Percentiles rank a stretch among this genome's conserved stretches.
Conservation (phyloP, 176 grass and related monocot genomes). For the Carex scoparia region DNA sequence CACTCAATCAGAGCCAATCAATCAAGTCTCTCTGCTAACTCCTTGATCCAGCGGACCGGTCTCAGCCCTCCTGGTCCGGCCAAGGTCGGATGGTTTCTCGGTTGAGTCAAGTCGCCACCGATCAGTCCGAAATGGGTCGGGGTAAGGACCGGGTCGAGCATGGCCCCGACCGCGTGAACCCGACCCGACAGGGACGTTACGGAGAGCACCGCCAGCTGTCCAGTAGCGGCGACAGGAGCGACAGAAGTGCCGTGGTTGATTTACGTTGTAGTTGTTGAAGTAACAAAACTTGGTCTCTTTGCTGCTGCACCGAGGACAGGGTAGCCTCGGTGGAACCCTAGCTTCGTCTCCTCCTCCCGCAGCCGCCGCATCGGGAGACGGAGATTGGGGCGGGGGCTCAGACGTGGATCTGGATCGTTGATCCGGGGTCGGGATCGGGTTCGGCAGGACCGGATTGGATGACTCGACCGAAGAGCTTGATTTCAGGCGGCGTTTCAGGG, state of each 20-base stretch:
- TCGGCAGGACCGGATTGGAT: constrained; percentile 43
- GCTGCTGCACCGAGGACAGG: constrained; percentile 85
- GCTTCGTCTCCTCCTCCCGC: constrained; percentile 12
- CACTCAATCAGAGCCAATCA: not conserved
- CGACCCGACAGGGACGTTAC: constrained; percentile 59
- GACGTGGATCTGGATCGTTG: not conserved
- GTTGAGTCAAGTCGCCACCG: not conserved
- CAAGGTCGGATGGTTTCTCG: not conserved
- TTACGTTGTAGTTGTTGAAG: constrained; percentile 99
- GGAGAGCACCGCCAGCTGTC: constrained; percentile 94
- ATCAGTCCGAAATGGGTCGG: not conserved
- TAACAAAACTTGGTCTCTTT: constrained; percentile 99
- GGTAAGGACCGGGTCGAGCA: constrained; percentile 31
- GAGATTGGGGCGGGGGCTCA: constrained; percentile 5
- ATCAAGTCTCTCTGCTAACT: constrained; percentile 3
- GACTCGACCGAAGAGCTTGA: constrained; percentile 93
- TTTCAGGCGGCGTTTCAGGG: constrained; percentile 23
- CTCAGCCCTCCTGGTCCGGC: not conserved
- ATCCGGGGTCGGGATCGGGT: not conserved
- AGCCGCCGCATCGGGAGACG: not conserved
- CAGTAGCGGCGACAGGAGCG: constrained; percentile 90
- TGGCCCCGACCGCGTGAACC: constrained; percentile 54
- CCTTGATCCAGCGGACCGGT: not conserved
- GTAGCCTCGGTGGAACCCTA: constrained; percentile 33
- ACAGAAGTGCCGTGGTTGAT: constrained; percentile 97